Percentiles rank a stretch among this genome's conserved stretches.
Evolutionary conservation across 495 filamentous ascomycete genomes (phyloP).

Genomic region (Podospora appendiculata): DNA sequence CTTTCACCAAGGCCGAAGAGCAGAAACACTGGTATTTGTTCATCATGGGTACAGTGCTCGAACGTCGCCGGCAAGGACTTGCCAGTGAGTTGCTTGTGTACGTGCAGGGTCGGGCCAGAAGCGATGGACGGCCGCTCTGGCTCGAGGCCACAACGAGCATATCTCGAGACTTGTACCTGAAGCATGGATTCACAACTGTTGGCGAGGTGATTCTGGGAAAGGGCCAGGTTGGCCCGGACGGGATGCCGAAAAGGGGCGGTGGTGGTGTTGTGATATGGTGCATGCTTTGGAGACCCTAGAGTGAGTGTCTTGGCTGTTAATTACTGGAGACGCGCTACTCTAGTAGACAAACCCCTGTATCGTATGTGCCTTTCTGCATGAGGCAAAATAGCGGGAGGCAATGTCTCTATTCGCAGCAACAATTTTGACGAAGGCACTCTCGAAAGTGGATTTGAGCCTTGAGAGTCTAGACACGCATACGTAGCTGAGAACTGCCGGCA

Average conservation of each 20-base stretch:
- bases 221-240: background rate
- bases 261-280: background rate
- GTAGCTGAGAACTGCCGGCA: too few species aligned
- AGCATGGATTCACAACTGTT: background rate
- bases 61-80: background rate
- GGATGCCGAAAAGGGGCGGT: background rate
- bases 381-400: too few species aligned
- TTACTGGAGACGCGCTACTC: too few species aligned
- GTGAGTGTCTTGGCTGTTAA: too few species aligned
- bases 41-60: background rate
- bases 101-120: background rate
- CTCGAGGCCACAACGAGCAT: background rate
- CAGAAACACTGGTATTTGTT: conserved; percentile 2
- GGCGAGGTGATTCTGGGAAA: background rate
- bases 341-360: too few species aligned
- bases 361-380: too few species aligned
- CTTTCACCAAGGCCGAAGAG: background rate
- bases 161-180: background rate
- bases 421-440: too few species aligned
- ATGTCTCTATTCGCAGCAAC: too few species aligned
- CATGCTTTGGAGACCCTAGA: background rate
- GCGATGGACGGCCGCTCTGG: background rate
- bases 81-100: background rate
- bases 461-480: too few species aligned
- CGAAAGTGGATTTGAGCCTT: too few species aligned